phyloP scores from a whole-genome alignment of 192 early-diverging fungal genomes.

The Backusella luteola region DNA sequence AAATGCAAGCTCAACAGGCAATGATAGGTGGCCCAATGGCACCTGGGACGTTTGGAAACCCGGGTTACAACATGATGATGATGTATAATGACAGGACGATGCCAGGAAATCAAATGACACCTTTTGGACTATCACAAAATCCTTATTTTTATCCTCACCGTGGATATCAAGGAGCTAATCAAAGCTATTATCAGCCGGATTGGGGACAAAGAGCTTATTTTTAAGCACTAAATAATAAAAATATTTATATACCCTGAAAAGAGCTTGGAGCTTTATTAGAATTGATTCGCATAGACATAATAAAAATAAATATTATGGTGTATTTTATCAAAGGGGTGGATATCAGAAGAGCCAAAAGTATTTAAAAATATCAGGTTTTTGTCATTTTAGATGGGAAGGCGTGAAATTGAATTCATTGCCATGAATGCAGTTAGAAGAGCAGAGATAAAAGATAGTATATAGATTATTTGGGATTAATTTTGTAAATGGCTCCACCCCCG shows the following conservation, averaged over 20 bases:
- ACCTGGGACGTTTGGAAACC: background rate
- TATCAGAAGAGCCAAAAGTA: too few species aligned
- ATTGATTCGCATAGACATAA: background rate
- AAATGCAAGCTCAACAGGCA: background rate
- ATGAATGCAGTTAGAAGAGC: too few species aligned
- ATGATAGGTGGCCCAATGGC: background rate
- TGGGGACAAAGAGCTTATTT: background rate
- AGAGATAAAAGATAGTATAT: too few species aligned
- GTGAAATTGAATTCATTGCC: too few species aligned
- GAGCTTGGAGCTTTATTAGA: background rate
- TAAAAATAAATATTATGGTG: too few species aligned
- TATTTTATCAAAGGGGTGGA: too few species aligned
- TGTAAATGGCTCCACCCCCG: too few species aligned
- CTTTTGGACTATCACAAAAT: background rate
- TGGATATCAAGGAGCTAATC: background rate
- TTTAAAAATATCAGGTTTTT: too few species aligned
- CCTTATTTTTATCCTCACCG: background rate
- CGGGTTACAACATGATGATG: background rate
- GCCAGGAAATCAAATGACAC: background rate
- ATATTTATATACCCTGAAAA: slow-evolving; percentile 1
- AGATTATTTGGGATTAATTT: too few species aligned
- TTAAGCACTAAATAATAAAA: background rate
- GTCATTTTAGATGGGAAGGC: too few species aligned
- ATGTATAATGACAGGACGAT: background rate
- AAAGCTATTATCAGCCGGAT: background rate